A percentile compares a stretch with the other conserved stretches of the same genome.
Conservation (phyloP, 75 land plant species). For the Sequoia sempervirens region DNA sequence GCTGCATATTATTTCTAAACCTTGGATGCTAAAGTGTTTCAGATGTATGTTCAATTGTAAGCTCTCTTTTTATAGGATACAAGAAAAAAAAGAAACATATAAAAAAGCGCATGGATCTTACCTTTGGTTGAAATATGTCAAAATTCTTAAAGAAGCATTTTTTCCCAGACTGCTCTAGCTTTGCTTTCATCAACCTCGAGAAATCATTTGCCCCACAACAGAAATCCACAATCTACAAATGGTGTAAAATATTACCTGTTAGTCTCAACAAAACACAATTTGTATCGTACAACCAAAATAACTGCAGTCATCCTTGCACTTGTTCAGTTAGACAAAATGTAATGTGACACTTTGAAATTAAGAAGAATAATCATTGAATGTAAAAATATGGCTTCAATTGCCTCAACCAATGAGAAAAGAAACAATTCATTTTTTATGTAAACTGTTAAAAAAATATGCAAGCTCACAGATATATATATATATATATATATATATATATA, state of each 20-base stretch:
- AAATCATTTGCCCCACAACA: constrained; percentile 96
- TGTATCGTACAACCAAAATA: not conserved
- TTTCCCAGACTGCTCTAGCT: constrained; percentile 57
- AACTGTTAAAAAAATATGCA: no score
- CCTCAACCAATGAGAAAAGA: no score
- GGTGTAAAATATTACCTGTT: not conserved
- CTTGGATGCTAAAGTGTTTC: not conserved
- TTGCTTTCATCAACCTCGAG: constrained; percentile 56
- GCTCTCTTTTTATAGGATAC: not conserved
- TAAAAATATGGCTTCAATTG: no score
- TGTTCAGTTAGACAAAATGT: not conserved
- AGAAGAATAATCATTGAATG: no score
- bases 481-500: no score
- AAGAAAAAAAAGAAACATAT: not conserved
- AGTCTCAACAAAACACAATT: not conserved
- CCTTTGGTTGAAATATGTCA: constrained; percentile 54
- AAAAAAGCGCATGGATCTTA: constrained; percentile 2
- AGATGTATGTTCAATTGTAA: not conserved
- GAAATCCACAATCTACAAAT: constrained; percentile 76
- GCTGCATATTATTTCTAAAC: not conserved
- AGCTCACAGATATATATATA: no score
- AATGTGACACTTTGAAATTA: not conserved
- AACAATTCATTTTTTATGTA: no score
- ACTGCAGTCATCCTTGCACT: not conserved
- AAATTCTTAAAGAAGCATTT: constrained; percentile 53